Evolutionary conservation across 495 filamentous ascomycete species (phyloP).

Genomic region (Xylaria curta): DNA sequence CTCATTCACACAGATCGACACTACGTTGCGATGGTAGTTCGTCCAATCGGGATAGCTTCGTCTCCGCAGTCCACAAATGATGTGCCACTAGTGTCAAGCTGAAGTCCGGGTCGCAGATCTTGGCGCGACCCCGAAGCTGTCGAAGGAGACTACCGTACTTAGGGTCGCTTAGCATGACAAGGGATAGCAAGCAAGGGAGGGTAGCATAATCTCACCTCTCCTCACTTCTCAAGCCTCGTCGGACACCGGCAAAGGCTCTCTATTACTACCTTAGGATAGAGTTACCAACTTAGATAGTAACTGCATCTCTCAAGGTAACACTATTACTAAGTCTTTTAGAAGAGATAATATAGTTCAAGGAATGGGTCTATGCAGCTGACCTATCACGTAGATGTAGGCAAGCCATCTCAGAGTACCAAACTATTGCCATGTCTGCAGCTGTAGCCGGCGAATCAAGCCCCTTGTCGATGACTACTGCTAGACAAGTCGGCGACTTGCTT

Average conservation of each 20-base stretch:
- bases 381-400: neutral
- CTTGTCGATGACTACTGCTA: conserved; percentile 1
- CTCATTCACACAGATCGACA: conserved; percentile 10
- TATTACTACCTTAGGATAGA: neutral
- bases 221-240: neutral
- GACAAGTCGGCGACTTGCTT: conserved; percentile 19
- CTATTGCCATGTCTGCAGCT: conserved; percentile 20
- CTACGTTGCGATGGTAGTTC: neutral
- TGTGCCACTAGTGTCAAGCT: conserved; percentile 19
- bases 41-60: conserved; percentile 19
- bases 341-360: neutral
- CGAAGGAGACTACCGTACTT: neutral
- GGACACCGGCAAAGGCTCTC: neutral
- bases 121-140: conserved; percentile 6
- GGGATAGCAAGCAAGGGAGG: neutral
- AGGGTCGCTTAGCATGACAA: conserved; percentile 1
- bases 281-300: neutral
- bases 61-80: conserved; percentile 14
- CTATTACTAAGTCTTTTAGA: neutral
- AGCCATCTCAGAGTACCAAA: neutral
- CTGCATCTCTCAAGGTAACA: neutral
- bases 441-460: conserved; percentile 4
- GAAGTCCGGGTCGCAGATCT: conserved; percentile 21
- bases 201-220: conserved; percentile 2
- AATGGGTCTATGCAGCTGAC: neutral